Evolutionary conservation across 345 rosid species (phyloP), one percentile per base, ranked within the genome.

Genomic region (Populus euphratica): DNA sequence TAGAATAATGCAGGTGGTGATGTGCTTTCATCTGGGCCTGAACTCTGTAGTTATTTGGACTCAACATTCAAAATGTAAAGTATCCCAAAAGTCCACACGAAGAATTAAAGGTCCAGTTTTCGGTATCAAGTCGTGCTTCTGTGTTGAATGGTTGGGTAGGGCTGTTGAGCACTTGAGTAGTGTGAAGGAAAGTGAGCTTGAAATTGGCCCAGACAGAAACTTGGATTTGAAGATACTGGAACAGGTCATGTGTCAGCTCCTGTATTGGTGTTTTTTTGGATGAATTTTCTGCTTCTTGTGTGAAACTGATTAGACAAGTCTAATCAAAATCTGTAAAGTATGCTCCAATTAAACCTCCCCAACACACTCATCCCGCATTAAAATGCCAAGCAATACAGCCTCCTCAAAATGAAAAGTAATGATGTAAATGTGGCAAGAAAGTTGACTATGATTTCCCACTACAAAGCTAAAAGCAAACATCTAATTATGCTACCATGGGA

Each of bases 391-490:
- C 71, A 18, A 18, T 38, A 65, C 69, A 33, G 36, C 23, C 25
- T n/a, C 31, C 36, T 12, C n/a, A 5, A 27, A 33, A 77, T 31
- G 76, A 35, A 38, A 76, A 76, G 75, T 47, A 80, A 80, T 84
- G 74, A 85, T 83, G 71, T 35, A 29, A 36, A 75, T 68, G 80
- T 66, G 77, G 76, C 49, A 82, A 82, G 81, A 84, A 84, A 84
- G 86, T 78, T 84, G 86, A 84, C 85, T 47, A 79, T 74, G 72
- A 82, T 83, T 76, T 79, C 80, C 80, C 78, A 77, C 86, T 33
- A 78, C 68, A 63, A 75, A 73, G 76, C 79, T 54, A 80, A 82
- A 81, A 80, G 81, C 76, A 75, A 74, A 69, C 69, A 61, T 41
- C 86, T 76, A 79, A 85, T 85, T 72, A 85, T 67, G 77, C 63